These are phyloP conservation scores for Aureobasidium zeae DNA, from an alignment of 2,329 filamentous ascomycete species.

Conservation along the genomic window DNA sequence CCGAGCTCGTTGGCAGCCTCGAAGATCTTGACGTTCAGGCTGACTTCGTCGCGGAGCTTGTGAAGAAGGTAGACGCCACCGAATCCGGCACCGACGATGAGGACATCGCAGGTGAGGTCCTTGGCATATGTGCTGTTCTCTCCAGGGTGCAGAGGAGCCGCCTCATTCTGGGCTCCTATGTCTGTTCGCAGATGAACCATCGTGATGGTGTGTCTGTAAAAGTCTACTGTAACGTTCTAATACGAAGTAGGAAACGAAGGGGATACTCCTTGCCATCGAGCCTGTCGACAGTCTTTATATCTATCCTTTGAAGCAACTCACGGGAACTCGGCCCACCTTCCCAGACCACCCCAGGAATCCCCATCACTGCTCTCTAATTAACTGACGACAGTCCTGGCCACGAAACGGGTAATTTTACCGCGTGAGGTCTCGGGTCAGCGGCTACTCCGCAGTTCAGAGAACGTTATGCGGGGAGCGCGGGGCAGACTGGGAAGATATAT, in stretches of 20 bases:
- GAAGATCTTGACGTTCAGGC: slow-evolving; percentile 28
- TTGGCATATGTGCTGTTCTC: slow-evolving; percentile 22
- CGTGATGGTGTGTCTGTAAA: not conserved
- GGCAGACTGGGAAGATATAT: not conserved
- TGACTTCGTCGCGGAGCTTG: slow-evolving; percentile 26
- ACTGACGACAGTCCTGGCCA: too few relatives aligned
- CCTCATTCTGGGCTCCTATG: slow-evolving; percentile 19
- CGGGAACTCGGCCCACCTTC: slow-evolving; percentile 8
- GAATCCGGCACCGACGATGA: slow-evolving; percentile 26
- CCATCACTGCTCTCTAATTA: not conserved
- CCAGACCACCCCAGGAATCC: not conserved
- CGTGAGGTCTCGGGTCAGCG: not conserved
- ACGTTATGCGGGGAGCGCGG: slow-evolving; percentile 2
- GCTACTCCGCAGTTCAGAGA: not conserved
- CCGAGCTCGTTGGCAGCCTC: slow-evolving; percentile 31
- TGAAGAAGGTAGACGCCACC: slow-evolving; percentile 25
- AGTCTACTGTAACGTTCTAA: not conserved
- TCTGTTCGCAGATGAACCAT: slow-evolving; percentile 22
- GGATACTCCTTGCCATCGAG: not conserved
- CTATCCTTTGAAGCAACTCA: not conserved
- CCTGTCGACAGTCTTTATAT: slow-evolving; percentile 11
- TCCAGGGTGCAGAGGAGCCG: slow-evolving; percentile 3
- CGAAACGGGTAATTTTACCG: slow-evolving; percentile 4
- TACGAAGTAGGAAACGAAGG: not conserved
- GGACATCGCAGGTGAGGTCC: slow-evolving; percentile 23